Evolutionary conservation across 345 rosid genomes (phyloP), one percentile per base, ranked within the genome.

Genomic region (Eucalyptus sp.): DNA sequence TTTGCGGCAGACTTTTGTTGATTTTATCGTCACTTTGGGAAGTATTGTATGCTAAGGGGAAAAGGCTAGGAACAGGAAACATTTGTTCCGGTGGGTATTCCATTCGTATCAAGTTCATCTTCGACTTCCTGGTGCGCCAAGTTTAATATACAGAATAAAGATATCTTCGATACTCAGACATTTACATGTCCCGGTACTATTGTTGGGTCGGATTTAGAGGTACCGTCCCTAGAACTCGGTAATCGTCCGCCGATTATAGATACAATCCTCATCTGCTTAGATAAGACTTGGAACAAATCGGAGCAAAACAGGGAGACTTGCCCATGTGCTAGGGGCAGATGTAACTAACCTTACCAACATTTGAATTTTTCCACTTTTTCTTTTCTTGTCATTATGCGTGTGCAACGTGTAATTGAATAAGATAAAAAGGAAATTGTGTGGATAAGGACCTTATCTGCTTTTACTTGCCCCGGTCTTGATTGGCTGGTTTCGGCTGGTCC

Each of bases 171-270:
- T 52, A 10, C 20, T 22, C 43, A 24, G 8, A 18, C 48, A 76
- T 76, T 37, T 37, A 37, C 4, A 14, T 20, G 46, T 71, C 46
- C 15, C 0, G 2, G 0, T 37, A 37, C 27, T 5, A 20, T 37
- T 22, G 7, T 3, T 0, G 0, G 8, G 14, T 76, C 1, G 3
- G 27, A 20, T 71, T 71, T 71, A 76, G 27, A 10, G 14, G 22
- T 10, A 18, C 41, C 4, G 4, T 18, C 7, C 46, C 7, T 71
- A 41, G 13, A 71, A 71, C 3, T 18, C 0, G 46, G 4, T 18
- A 18, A 2, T 5, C 1, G 4, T 20, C 4, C 27, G 2, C 27
- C 8, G 27, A 76, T 41, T 20, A 20, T 37, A 3, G 15, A 5
- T 71, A 5, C 43, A 10, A 37, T 71, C 46, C 25, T 37, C 41